These are phyloP conservation scores for Venturia carpophila DNA, from an alignment of 2,329 filamentous ascomycete species.

Conservation along the genomic window DNA sequence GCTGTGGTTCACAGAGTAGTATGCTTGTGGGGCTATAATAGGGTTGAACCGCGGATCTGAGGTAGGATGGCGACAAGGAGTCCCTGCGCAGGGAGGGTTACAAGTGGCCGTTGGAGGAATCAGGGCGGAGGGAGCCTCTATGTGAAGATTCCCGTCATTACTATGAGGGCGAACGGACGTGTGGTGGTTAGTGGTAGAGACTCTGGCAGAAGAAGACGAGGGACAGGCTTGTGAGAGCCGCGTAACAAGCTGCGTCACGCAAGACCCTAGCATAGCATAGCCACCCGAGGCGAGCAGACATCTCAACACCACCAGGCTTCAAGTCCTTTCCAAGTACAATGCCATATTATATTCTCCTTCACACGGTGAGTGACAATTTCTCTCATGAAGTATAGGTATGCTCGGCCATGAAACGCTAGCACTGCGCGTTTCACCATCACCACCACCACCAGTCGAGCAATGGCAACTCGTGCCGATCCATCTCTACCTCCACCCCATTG, in stretches of 20 bases:
- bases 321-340: neutral
- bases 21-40: neutral
- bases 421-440: neutral
- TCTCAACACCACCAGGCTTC: neutral
- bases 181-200: neutral
- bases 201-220: neutral
- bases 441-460: too few relatives aligned
- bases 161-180: neutral
- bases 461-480: neutral
- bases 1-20: neutral
- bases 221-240: neutral
- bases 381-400: too few relatives aligned
- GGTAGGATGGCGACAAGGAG: neutral
- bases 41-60: neutral
- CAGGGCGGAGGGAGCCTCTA: neutral
- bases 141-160: neutral
- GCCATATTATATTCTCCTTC: too few relatives aligned
- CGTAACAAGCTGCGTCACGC: neutral
- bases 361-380: too few relatives aligned
- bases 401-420: neutral
- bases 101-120: neutral
- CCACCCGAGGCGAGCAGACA: neutral
- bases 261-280: neutral
- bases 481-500: neutral
- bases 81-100: neutral